Percentiles rank a stretch among this genome's conserved stretches.
phyloP scores from a whole-genome alignment of 805 yeast genomes.

The Kockiozyma suomiensis region DNA sequence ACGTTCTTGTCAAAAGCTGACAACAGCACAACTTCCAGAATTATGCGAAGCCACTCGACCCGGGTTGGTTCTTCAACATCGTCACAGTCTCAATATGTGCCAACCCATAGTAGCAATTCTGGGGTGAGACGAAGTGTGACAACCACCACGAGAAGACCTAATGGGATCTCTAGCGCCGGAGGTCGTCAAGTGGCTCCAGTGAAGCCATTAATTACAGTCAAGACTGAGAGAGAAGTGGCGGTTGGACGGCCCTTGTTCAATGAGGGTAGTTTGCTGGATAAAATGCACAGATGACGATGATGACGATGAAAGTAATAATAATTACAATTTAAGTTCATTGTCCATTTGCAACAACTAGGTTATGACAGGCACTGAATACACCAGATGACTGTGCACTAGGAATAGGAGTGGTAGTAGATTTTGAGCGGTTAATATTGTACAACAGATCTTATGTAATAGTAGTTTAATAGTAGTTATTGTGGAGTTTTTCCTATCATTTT shows the following conservation, averaged over 20 bases:
- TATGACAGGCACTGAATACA: too few relatives aligned
- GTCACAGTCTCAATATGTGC: neutral
- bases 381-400: too few relatives aligned
- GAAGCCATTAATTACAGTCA: slow-evolving; percentile 10
- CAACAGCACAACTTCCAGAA: too few relatives aligned
- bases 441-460: too few relatives aligned
- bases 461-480: neutral
- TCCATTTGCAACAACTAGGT: too few relatives aligned
- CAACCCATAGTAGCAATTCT: neutral
- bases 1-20: too few relatives aligned
- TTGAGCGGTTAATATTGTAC: too few relatives aligned
- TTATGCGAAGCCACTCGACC: neutral
- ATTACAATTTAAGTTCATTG: too few relatives aligned
- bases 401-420: too few relatives aligned
- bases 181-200: neutral
- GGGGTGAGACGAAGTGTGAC: neutral
- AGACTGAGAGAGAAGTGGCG: neutral
- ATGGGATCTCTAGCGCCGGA: too few relatives aligned
- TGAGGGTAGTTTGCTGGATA: slow-evolving; percentile 20
- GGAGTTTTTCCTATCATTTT: neutral
- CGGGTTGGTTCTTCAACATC: neutral
- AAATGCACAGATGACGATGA: slow-evolving; percentile 1
- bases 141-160: slow-evolving; percentile 1
- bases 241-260: slow-evolving; percentile 15
- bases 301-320: too few relatives aligned